Conservation (phyloP, 305 asterid genomes). For the Rubia peregrina region DNA sequence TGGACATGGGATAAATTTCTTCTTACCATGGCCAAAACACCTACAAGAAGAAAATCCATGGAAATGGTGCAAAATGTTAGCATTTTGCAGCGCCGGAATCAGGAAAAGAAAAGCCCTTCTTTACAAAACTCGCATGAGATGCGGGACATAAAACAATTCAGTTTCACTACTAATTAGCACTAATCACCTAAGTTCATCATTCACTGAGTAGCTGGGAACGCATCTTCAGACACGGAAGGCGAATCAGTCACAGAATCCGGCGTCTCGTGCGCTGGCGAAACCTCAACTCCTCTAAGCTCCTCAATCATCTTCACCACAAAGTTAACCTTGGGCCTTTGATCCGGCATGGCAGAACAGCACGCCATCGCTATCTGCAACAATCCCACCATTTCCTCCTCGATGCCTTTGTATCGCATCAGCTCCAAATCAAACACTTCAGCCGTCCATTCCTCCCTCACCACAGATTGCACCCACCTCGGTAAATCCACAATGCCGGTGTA, state of each 20-base stretch:
- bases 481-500: conserved; percentile 57
- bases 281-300: conserved; percentile 67
- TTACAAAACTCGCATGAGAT: conserved; percentile 9
- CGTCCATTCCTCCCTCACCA: conserved; percentile 99
- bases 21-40: no score
- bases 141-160: background rate
- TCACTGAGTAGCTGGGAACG: conserved; percentile 55
- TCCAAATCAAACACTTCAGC: conserved; percentile 98
- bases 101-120: background rate
- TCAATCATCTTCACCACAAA: conserved; percentile 73
- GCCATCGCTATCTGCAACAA: conserved; percentile 79
- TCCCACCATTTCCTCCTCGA: conserved; percentile 97
- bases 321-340: conserved; percentile 68
- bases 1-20: no score
- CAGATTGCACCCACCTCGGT: conserved; percentile 97
- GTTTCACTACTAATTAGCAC: background rate
- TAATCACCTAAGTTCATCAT: background rate
- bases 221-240: conserved; percentile 56
- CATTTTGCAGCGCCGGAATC: background rate
- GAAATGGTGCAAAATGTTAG: background rate
- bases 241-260: conserved; percentile 65
- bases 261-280: conserved; percentile 54
- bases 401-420: conserved; percentile 87
- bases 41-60: background rate
- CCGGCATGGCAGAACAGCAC: conserved; percentile 54